These are phyloP conservation scores for Hydrangea macrophylla DNA, from an alignment of 148 eudicot genomes.

Conservation along the genomic window DNA sequence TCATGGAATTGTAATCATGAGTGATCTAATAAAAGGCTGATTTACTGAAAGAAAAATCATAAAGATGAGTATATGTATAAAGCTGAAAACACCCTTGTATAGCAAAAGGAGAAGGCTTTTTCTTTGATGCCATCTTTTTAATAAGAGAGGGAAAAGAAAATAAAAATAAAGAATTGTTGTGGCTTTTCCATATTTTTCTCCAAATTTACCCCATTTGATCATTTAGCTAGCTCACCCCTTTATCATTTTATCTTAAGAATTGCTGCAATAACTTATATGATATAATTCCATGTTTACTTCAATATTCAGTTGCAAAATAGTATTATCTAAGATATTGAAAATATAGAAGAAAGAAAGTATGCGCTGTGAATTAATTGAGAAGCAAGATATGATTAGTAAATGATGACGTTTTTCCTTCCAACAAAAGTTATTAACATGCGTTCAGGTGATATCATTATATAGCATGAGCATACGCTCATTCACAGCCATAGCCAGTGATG, in stretches of 20 bases:
- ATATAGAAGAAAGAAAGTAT: too few species aligned
- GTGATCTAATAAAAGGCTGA: slow-evolving; percentile 1
- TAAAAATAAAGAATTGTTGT: slow-evolving; percentile 12
- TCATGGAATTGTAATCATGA: slow-evolving; percentile 11
- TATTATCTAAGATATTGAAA: neutral
- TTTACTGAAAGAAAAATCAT: slow-evolving; percentile 43
- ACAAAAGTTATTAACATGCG: neutral
- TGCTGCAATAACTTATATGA: too few species aligned
- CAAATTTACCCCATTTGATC: neutral
- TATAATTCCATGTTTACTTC: neutral
- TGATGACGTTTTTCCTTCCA: neutral
- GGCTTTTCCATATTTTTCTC: slow-evolving; percentile 28
- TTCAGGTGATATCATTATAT: neutral
- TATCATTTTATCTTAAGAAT: neutral
- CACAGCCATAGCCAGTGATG: neutral
- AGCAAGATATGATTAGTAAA: neutral
- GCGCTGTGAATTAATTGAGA: neutral
- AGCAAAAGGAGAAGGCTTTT: slow-evolving; percentile 30
- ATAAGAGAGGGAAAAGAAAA: slow-evolving; percentile 1
- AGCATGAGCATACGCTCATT: neutral
- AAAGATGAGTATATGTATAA: slow-evolving; percentile 40
- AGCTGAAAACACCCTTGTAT: slow-evolving; percentile 48
- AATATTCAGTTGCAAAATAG: neutral
- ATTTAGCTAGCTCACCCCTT: neutral
- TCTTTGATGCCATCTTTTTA: slow-evolving; percentile 17